Conservation (phyloP, 352 stramenopile genomes). For the Phytophthora quininea region DNA sequence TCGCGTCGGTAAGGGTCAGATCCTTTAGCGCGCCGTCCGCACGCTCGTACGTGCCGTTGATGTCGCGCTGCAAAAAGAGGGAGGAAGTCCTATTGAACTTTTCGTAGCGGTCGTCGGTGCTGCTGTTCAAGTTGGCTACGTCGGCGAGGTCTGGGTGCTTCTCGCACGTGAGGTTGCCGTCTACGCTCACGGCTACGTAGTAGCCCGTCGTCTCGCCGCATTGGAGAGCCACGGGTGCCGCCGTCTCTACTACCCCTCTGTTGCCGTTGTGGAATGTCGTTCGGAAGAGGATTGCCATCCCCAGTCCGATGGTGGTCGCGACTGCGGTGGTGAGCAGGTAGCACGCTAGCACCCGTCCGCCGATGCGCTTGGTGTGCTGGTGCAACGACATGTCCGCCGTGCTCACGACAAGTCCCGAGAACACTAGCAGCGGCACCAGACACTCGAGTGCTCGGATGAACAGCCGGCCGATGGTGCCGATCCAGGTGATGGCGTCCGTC, state of each 20-base stretch:
- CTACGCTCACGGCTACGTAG: slow-evolving; percentile 22
- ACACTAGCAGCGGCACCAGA: slow-evolving; percentile 50
- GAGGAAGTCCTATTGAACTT: slow-evolving; percentile 18
- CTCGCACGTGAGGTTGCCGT: slow-evolving; percentile 19
- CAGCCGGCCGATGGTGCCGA: slow-evolving; percentile 43
- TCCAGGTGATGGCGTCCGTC: slow-evolving; percentile 34
- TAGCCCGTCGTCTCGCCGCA: slow-evolving; percentile 26
- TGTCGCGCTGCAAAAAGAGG: slow-evolving; percentile 39
- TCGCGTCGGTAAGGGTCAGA: slow-evolving; percentile 29
- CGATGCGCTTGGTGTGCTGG: slow-evolving; percentile 42
- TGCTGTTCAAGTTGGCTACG: slow-evolving; percentile 26
- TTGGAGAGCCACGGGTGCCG: slow-evolving; percentile 25
- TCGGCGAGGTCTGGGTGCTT: slow-evolving; percentile 7
- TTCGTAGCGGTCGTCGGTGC: slow-evolving; percentile 31
- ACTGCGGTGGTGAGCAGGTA: slow-evolving; percentile 45
- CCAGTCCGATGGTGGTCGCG: slow-evolving; percentile 34
- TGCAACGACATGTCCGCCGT: slow-evolving; percentile 49
- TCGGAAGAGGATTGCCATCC: slow-evolving; percentile 44
- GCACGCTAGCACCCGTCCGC: slow-evolving; percentile 30
- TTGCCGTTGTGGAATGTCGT: slow-evolving; percentile 30
- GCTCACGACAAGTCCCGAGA: slow-evolving; percentile 48
- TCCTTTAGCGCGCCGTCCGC: slow-evolving; percentile 9
- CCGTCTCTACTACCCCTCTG: slow-evolving; percentile 6
- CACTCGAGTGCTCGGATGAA: slow-evolving; percentile 61
- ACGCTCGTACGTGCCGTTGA: slow-evolving; percentile 37